Evolutionary conservation across 805 yeast species (phyloP).

Genomic region (Hagleromyces aurorensis): DNA sequence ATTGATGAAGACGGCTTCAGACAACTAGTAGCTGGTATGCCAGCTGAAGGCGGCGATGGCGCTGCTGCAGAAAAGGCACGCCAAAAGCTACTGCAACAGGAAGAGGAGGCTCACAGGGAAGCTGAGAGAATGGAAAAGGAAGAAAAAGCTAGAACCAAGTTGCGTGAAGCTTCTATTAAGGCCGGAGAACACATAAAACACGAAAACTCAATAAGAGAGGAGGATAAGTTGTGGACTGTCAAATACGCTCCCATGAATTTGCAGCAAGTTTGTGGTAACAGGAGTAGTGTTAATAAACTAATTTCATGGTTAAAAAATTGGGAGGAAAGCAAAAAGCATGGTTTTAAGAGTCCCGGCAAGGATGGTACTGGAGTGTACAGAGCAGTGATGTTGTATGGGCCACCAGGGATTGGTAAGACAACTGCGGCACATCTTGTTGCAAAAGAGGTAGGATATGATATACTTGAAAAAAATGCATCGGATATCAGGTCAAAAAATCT

Average conservation of each 20-base stretch:
- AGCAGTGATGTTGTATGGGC: constrained; percentile 81
- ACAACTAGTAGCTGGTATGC: constrained; percentile 67
- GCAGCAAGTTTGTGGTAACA: constrained; percentile 85
- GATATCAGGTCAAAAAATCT: constrained; percentile 85
- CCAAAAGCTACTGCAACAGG: constrained; percentile 62
- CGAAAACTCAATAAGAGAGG: constrained; percentile 22
- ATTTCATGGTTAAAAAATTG: constrained; percentile 71
- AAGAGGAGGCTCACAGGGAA: constrained; percentile 44
- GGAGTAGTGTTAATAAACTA: constrained; percentile 59
- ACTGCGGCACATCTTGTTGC: constrained; percentile 76
- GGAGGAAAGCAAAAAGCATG: constrained; percentile 49
- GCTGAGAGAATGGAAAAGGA: constrained; percentile 41
- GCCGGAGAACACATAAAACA: constrained; percentile 20
- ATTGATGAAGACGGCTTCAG: constrained; percentile 83
- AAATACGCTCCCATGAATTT: constrained; percentile 79
- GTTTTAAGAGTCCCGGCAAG: constrained; percentile 48
- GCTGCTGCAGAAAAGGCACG: constrained; percentile 67
- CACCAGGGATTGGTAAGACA: constrained; percentile 83
- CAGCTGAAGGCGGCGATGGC: constrained; percentile 88
- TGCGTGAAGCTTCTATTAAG: constrained; percentile 20
- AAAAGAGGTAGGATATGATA: constrained; percentile 58
- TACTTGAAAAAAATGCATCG: constrained; percentile 73
- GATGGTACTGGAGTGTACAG: constrained; percentile 66
- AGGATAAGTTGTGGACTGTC: constrained; percentile 82
- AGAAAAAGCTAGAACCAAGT: constrained; percentile 32